These are phyloP conservation scores for Aspergillus sp. DNA, from an alignment of 2,329 filamentous ascomycete species.

Conservation along the genomic window DNA sequence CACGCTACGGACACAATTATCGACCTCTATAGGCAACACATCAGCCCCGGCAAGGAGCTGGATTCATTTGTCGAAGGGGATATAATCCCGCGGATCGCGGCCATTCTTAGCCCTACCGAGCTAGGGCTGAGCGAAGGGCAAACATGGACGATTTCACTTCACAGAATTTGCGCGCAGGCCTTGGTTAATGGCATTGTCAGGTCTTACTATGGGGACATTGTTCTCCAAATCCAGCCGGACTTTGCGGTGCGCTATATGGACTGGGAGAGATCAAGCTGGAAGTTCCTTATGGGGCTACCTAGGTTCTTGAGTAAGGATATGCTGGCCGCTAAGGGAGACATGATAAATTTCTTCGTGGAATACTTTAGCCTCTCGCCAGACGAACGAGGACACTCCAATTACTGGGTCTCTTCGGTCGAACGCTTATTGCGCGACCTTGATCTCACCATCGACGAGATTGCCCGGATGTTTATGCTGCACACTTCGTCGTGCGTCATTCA, in stretches of 20 bases:
- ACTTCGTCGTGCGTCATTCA: constrained; percentile 4
- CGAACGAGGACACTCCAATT: constrained; percentile 7
- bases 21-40: constrained; percentile 1
- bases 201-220: constrained; percentile 7
- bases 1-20: constrained; percentile 6
- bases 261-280: constrained; percentile 9
- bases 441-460: constrained; percentile 3
- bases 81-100: not conserved
- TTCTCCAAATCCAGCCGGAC: constrained; percentile 3
- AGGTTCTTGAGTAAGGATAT: constrained; percentile 7
- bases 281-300: constrained; percentile 5
- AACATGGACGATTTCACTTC: constrained; percentile 1
- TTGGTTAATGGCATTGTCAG: constrained; percentile 7
- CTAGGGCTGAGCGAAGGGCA: not conserved
- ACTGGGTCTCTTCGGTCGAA: not conserved
- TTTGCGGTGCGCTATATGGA: not conserved
- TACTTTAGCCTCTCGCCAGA: constrained; percentile 1
- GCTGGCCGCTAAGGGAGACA: not conserved
- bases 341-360: constrained; percentile 1
- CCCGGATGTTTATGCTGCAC: constrained; percentile 8
- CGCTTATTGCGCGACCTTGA: not conserved
- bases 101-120: not conserved
- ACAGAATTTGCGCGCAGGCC: not conserved
- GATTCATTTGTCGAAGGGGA: constrained; percentile 6
- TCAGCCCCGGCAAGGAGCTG: not conserved